Evolutionary conservation across 1,284 basidiomycete genomes (phyloP).

Genomic region (Agaricales sp.): DNA sequence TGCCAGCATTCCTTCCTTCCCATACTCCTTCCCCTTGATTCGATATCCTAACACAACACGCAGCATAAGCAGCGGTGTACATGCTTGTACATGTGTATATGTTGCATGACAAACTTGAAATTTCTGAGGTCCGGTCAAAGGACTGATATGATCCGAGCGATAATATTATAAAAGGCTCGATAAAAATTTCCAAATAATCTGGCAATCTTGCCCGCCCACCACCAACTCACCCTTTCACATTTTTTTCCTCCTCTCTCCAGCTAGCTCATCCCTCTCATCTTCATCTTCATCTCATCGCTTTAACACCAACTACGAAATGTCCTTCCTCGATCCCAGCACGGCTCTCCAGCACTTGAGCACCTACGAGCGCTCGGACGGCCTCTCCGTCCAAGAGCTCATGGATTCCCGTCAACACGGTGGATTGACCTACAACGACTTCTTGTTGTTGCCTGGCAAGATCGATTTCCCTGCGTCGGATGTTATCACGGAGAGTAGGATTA

Average conservation of each 20-base stretch:
- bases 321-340: conserved; percentile 46
- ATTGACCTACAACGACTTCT: conserved; percentile 94
- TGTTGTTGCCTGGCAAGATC: conserved; percentile 93
- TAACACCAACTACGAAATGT: not conserved
- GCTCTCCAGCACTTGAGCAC: conserved; percentile 68
- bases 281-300: no score
- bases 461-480: conserved; percentile 85
- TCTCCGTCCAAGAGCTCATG: conserved; percentile 84
- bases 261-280: no score
- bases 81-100: no score
- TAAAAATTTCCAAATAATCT: not conserved
- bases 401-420: conserved; percentile 85
- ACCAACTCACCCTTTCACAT: not conserved
- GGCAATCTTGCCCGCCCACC: conserved; percentile 2
- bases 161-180: not conserved
- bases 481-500: conserved; percentile 78
- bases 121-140: no score
- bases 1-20: not conserved
- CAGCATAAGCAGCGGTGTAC: no score
- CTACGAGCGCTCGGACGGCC: conserved; percentile 78
- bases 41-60: no score
- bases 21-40: no score
- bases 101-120: no score
- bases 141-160: no score
- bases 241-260: not conserved